phyloP scores from a whole-genome alignment of 495 filamentous ascomycete species.

The Choiromyces venosus region DNA sequence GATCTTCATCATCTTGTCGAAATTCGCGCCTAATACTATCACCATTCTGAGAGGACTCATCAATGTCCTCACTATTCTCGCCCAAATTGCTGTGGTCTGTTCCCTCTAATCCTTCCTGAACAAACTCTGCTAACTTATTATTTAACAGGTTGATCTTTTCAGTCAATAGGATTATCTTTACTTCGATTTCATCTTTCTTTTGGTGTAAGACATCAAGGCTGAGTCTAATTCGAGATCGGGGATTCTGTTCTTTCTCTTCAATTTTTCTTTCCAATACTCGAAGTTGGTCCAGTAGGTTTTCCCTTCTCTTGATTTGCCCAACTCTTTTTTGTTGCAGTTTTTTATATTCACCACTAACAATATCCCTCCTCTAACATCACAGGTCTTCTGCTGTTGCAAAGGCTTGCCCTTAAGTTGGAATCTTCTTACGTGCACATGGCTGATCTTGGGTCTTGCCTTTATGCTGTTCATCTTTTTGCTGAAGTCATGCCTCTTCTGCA shows the following conservation, averaged over 20 bases:
- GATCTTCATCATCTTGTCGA: not conserved
- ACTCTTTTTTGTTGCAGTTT: not conserved
- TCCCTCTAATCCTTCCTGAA: not conserved
- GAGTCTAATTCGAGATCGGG: not conserved
- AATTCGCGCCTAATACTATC: not conserved
- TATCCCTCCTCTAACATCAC: not conserved
- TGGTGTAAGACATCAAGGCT: not conserved
- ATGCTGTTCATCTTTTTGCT: not conserved
- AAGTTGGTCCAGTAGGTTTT: not conserved
- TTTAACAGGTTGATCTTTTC: not conserved
- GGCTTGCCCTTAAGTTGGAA: not conserved
- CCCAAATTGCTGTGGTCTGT: not conserved
- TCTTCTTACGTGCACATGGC: not conserved
- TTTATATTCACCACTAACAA: not conserved
- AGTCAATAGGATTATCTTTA: fast-evolving
- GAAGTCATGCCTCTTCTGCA: not conserved
- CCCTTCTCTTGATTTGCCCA: not conserved
- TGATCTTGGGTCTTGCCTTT: not conserved
- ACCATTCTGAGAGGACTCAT: not conserved
- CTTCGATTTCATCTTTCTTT: not conserved
- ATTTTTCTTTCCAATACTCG: not conserved
- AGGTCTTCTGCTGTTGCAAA: not conserved
- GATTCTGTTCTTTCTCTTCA: not conserved
- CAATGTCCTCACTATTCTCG: not conserved
- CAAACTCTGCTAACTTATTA: not conserved